A percentile compares a stretch with the other conserved stretches of the same genome.
Conservation (phyloP, 2,329 filamentous ascomycete species). For the Fusarium citri region DNA sequence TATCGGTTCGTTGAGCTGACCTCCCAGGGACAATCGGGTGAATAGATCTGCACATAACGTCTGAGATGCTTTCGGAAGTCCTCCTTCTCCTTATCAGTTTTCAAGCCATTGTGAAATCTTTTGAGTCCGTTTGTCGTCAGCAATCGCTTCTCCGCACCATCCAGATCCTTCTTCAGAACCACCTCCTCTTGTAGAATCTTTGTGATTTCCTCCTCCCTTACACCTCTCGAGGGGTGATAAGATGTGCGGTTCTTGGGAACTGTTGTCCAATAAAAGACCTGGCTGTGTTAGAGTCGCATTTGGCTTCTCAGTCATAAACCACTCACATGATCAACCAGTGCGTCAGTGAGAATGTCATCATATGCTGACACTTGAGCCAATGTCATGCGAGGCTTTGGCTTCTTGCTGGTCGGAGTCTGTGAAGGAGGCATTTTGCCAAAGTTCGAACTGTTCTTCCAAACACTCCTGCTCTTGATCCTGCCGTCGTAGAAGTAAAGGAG, state of each 20-base stretch:
- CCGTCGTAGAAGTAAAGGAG: slow-evolving; percentile 32
- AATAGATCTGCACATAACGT: slow-evolving; percentile 92
- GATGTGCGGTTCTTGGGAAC: slow-evolving; percentile 94
- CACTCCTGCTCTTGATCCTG: slow-evolving; percentile 1
- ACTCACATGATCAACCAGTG: slow-evolving; percentile 92
- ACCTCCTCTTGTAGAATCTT: slow-evolving; percentile 73
- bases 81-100: slow-evolving; percentile 81
- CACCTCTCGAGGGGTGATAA: slow-evolving; percentile 84
- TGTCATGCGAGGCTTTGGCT: slow-evolving; percentile 81
- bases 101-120: slow-evolving; percentile 75
- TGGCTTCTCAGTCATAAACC: slow-evolving; percentile 3
- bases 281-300: slow-evolving; percentile 38
- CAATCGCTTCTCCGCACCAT: slow-evolving; percentile 77
- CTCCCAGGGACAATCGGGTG: slow-evolving; percentile 94
- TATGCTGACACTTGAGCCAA: slow-evolving; percentile 90
- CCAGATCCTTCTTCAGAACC: slow-evolving; percentile 78
- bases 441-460: not conserved
- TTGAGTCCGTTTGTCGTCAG: slow-evolving; percentile 78
- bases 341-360: slow-evolving; percentile 95
- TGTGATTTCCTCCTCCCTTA: slow-evolving; percentile 73
- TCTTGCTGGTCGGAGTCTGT: slow-evolving; percentile 60
- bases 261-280: slow-evolving; percentile 94
- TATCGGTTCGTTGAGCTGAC: slow-evolving; percentile 93
- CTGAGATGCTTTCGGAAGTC: slow-evolving; percentile 88
- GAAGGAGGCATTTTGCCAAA: slow-evolving; percentile 52